phyloP scores from a whole-genome alignment of 306 rosid species.

The Cucumis cinereus region DNA sequence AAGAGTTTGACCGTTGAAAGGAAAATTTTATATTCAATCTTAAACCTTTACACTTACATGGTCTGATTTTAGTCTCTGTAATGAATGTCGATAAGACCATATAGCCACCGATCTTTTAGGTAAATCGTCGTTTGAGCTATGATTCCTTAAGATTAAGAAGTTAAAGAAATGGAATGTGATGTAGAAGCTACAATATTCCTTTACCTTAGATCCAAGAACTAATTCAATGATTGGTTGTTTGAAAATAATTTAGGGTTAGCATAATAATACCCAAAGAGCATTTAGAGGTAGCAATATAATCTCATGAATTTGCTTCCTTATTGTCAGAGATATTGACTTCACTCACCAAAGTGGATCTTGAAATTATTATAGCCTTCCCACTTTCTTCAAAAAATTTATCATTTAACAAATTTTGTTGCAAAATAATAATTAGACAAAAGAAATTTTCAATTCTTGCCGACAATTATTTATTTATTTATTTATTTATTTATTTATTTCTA shows the following conservation, averaged over 20 bases:
- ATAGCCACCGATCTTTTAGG: background rate
- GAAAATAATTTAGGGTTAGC: background rate
- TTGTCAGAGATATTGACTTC: slow-evolving; percentile 2
- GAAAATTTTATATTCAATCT: background rate
- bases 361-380: background rate
- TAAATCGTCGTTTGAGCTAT: background rate
- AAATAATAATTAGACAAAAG: background rate
- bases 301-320: background rate
- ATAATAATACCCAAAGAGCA: slow-evolving; percentile 8
- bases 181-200: background rate
- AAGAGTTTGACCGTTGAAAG: background rate
- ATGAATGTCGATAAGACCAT: background rate
- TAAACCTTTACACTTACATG: background rate
- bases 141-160: background rate
- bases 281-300: background rate
- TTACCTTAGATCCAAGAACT: background rate
- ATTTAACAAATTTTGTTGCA: background rate
- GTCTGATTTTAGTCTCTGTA: background rate
- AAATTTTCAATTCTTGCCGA: background rate
- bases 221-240: background rate
- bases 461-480: background rate
- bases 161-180: background rate
- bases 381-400: background rate
- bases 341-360: background rate
- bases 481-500: background rate